phyloP scores from a whole-genome alignment of 768 basidiomycete species.

The Suillus cothurnatus region DNA sequence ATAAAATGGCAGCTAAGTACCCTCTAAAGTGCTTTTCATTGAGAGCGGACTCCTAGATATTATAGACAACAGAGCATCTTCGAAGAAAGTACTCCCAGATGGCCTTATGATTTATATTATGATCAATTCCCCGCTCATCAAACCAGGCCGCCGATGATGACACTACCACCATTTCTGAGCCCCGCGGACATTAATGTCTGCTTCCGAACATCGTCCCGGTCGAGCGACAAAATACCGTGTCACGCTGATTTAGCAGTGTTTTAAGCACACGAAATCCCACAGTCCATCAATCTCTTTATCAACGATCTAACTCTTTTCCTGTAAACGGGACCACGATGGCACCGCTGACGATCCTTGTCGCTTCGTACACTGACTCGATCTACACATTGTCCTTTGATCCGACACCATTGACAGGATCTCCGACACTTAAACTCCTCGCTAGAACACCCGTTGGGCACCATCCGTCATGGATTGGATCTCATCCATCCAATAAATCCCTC shows the following conservation, averaged over 20 bases:
- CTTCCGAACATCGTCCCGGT: neutral
- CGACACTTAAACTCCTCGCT: constrained; percentile 50
- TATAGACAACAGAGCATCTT: neutral
- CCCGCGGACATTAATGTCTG: neutral
- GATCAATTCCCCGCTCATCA: neutral
- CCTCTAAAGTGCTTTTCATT: neutral
- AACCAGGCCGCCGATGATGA: neutral
- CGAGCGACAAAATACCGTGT: neutral
- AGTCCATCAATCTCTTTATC: neutral
- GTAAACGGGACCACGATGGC: constrained; percentile 17
- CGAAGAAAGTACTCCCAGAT: neutral
- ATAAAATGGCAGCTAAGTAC: neutral
- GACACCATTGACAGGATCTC: constrained; percentile 53
- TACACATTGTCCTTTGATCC: constrained; percentile 67
- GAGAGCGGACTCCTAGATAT: neutral
- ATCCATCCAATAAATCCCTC: constrained; percentile 57
- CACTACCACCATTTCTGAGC: neutral
- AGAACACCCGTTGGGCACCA: constrained; percentile 54
- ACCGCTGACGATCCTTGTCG: constrained; percentile 50
- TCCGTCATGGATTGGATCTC: constrained; percentile 76
- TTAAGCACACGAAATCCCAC: constrained; percentile 1
- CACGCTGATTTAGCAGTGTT: neutral
- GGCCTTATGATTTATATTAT: neutral
- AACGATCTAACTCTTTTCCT: neutral
- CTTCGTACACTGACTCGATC: constrained; percentile 66